Base-by-base conservation (phyloP, 768 basidiomycete genomes). In the Russula foetens region DNA sequence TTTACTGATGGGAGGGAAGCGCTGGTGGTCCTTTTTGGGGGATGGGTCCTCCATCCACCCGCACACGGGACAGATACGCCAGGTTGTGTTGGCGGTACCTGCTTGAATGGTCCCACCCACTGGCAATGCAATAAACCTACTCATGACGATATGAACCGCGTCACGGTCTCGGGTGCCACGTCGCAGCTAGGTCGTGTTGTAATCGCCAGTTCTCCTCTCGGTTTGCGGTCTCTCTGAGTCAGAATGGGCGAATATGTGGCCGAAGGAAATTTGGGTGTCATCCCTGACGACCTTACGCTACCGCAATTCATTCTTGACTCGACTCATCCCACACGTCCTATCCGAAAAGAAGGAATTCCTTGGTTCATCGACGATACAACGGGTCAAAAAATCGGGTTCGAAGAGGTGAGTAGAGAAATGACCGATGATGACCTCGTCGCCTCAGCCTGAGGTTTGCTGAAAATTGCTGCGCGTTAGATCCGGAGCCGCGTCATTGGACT, bases 361-460 rank as follows among this genome's bases (percentile, higher is more conserved):
- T 77, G 76, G 73, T 57, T 78, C 53, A 71, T 77, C 23, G 77
- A 78, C 29, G 73, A 76, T 47, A 66, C 59, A 14, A 74, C 73
- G 4, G 75, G 75, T 15, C 67, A 69, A 23, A 53, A 62, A 11
- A 53, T 71, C 17, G 69, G 67, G 7, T 68, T 69, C 23, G 74
- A 77, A 49, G 75, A 76, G 68, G 75, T 74, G 41, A 62, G 70
- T 35, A 28, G 35, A 35, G 35, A 35, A 35, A 8, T 15, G 17
- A 35, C 14, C 14, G 11, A 35, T 12, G 9, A 21, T 6, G 21
- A 33, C 21, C 21, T 35, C 21, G 21, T 35, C 33, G 21, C 33
- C 11, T 35, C 23, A 35, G 15, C 15, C 14, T 38, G 6, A 33
- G 17, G 7, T 23, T 12, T 53, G 38, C 19, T 53, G n/a, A 26